Conservation (phyloP, 257 asterid genomes). For the Solanum chaucha region DNA sequence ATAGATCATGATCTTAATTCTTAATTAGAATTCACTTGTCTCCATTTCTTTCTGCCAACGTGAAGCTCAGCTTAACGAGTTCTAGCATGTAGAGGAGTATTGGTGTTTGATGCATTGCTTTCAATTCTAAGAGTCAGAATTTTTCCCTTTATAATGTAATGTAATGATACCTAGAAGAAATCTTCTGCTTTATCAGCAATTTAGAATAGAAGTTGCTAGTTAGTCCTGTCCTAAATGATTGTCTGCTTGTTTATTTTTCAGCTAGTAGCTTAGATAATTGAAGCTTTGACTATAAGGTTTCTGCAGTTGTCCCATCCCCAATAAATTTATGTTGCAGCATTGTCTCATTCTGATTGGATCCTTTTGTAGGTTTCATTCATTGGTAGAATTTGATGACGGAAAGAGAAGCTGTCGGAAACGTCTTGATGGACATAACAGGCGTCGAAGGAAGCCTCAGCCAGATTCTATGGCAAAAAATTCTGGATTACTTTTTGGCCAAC, state of each 20-base stretch:
- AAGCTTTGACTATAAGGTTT: background rate
- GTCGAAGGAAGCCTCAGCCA: slow-evolving; percentile 88
- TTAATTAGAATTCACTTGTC: background rate
- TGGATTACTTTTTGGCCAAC: slow-evolving; percentile 27
- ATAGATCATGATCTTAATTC: background rate
- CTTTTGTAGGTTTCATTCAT: slow-evolving; percentile 64
- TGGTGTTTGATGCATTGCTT: background rate
- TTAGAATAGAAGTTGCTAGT: background rate
- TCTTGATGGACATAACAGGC: slow-evolving; percentile 77
- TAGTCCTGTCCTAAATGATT: background rate
- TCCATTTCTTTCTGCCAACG: background rate
- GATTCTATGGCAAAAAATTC: slow-evolving; percentile 34
- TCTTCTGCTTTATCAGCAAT: background rate
- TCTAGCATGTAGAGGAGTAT: background rate
- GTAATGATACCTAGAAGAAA: background rate
- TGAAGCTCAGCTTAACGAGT: background rate
- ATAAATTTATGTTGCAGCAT: background rate
- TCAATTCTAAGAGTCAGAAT: background rate
- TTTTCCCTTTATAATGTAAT: background rate
- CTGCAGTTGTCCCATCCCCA: background rate
- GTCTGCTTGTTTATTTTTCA: background rate
- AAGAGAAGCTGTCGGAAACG: slow-evolving; percentile 93
- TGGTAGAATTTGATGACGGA: slow-evolving; percentile 80
- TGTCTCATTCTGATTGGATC: background rate
- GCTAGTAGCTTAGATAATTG: background rate